These are phyloP conservation scores for Huntiella abstrusa DNA, from an alignment of 2,329 filamentous ascomycete genomes.

Conservation along the genomic window DNA sequence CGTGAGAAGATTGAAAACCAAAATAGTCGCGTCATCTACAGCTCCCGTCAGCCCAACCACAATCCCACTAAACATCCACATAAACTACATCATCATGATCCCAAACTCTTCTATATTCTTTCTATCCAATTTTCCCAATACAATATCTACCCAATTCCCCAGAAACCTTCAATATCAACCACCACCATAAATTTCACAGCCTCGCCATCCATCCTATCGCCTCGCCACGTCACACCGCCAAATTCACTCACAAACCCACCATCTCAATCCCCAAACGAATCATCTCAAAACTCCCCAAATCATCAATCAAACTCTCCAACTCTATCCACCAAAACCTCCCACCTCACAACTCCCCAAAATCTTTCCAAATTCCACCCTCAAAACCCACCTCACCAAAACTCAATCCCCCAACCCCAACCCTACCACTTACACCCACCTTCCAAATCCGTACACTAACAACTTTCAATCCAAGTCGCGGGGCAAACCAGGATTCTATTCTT, in stretches of 20 bases:
- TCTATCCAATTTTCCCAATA: too few relatives aligned
- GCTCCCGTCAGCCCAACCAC: background rate
- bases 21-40: background rate
- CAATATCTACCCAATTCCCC: too few relatives aligned
- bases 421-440: background rate
- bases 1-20: background rate
- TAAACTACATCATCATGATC: background rate
- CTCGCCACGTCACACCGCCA: too few relatives aligned
- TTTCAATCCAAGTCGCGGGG: background rate
- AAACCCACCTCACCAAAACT: background rate
- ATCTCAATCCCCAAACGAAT: too few relatives aligned
- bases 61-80: background rate
- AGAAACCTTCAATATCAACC: too few relatives aligned
- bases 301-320: background rate
- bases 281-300: background rate
- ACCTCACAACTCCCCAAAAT: background rate
- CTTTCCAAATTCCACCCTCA: background rate
- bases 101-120: too few relatives aligned
- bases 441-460: too few relatives aligned
- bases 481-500: background rate
- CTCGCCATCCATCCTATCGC: too few relatives aligned
- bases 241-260: too few relatives aligned
- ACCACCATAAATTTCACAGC: too few relatives aligned
- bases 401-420: background rate
- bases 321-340: background rate